Base-by-base conservation (phyloP, 371 early-diverging fungal species). In the Circinella minor region DNA sequence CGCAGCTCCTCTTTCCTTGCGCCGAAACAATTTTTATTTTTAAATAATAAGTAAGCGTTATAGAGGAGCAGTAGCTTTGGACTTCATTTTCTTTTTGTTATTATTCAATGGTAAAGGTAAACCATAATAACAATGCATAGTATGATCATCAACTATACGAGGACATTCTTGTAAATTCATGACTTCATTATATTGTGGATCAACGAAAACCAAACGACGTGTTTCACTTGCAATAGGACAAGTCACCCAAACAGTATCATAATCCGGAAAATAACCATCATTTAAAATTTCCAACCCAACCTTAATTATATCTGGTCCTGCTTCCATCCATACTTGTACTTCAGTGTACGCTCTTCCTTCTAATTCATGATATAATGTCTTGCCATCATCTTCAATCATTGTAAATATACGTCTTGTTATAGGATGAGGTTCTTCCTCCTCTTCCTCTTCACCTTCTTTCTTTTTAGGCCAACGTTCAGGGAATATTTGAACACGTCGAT, bases 161-260 rank as follows among this genome's bases (percentile, higher is more conserved):
- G 46, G n/a, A 38, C 37, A 61, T 5, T 61, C 62, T 61, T 46
- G 38, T 18, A 51, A 5, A 46, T 46, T 61, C 13, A 38, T 46
- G 17, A 39, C n/a, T 27, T n/a, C 38, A 37, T 18, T 20, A 36
- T 14, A 61, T 34, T 43, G 17, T 46, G 68, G 62, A 54, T 65
- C 65, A 15, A 39, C 36, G 65, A 65, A 65, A 13, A 68, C 61
- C 51, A 68, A 15, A 46, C 49, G 67, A 65, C 77, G 65, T 27
- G 77, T 76, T 69, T 87, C 85, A 10, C 77, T 74, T 4, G 74
- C 80, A 49, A 77, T 73, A 13, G 81, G 84, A 62, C 85, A 81
- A 34, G 77, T 75, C 17, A 80, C 77, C 77, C 77, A 79, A 7
- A 81, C 57, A 4, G 77, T 77, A 49, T 79, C 73, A 55, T 80